Percentiles rank a stretch among this genome's conserved stretches.
Conservation (phyloP, 805 yeast genomes). For the Zygoascus ofunaensis region DNA sequence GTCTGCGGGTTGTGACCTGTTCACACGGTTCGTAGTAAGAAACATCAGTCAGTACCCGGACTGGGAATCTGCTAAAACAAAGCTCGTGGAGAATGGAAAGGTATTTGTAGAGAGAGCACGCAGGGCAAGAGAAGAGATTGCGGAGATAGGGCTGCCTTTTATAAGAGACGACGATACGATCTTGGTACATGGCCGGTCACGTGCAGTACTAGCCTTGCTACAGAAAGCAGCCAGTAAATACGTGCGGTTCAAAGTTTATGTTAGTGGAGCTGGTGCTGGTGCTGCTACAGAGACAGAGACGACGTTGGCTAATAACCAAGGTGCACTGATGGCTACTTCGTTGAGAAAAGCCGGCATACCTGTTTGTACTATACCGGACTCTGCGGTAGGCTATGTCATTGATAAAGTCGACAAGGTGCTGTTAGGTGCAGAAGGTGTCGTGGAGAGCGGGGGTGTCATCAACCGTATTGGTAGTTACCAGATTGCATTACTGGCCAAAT, state of each 20-base stretch:
- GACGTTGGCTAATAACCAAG: conserved; percentile 43
- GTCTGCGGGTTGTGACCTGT: conserved; percentile 95
- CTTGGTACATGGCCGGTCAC: conserved; percentile 81
- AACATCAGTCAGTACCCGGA: conserved; percentile 78
- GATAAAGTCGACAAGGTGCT: conserved; percentile 87
- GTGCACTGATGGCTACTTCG: conserved; percentile 58
- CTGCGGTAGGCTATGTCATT: conserved; percentile 87
- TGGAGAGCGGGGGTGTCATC: conserved; percentile 96
- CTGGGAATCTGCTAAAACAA: conserved; percentile 88
- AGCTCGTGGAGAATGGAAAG: conserved; percentile 88
- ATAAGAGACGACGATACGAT: conserved; percentile 87
- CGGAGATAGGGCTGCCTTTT: conserved; percentile 78
- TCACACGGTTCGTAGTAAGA: conserved; percentile 84
- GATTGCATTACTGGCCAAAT: conserved; percentile 83
- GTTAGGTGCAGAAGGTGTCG: conserved; percentile 98
- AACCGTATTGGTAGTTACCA: conserved; percentile 89
- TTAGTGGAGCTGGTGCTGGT: conserved; percentile 21
- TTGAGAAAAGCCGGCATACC: conserved; percentile 72
- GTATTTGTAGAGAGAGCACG: conserved; percentile 86
- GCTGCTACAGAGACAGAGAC: conserved; percentile 96
- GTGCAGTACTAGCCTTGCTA: conserved; percentile 77
- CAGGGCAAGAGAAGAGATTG: conserved; percentile 78
- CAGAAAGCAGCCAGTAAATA: conserved; percentile 67
- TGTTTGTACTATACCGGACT: conserved; percentile 77
- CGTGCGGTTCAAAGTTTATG: conserved; percentile 79